These are phyloP conservation scores for Trichoderma erinaceum DNA, from an alignment of 495 filamentous ascomycete genomes.

Conservation along the genomic window DNA sequence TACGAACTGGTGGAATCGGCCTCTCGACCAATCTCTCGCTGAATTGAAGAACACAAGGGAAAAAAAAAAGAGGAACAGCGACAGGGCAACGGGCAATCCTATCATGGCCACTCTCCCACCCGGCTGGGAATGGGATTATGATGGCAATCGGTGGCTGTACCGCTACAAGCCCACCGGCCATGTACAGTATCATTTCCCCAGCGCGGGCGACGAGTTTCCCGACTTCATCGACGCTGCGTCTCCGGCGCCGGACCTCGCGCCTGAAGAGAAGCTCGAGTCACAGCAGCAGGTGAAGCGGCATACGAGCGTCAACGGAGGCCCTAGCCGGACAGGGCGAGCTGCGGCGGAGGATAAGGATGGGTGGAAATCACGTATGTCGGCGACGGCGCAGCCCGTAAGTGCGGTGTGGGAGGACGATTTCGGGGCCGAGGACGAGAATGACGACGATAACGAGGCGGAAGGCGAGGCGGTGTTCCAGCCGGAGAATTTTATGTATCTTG, in stretches of 20 bases:
- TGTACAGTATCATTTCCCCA: conserved; percentile 44
- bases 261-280: conserved; percentile 32
- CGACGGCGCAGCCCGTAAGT: conserved; percentile 21
- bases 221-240: conserved; percentile 35
- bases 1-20: background rate
- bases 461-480: conserved; percentile 31
- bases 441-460: conserved; percentile 18
- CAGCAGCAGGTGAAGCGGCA: conserved; percentile 31
- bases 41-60: background rate
- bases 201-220: conserved; percentile 45
- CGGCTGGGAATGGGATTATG: conserved; percentile 45
- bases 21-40: background rate
- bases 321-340: conserved; percentile 11
- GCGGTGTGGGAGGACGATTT: conserved; percentile 18
- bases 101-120: conserved; percentile 36
- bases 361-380: conserved; percentile 22
- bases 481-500: conserved; percentile 38
- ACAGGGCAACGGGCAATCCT: background rate
- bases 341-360: conserved; percentile 14
- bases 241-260: conserved; percentile 29
- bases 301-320: conserved; percentile 15
- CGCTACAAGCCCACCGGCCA: conserved; percentile 40
- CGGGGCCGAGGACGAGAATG: conserved; percentile 19
- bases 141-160: conserved; percentile 43
- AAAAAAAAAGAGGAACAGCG: background rate